Base-by-base conservation (phyloP, 106 monocot genomes). In the Phalaenopsis aphrodite region DNA sequence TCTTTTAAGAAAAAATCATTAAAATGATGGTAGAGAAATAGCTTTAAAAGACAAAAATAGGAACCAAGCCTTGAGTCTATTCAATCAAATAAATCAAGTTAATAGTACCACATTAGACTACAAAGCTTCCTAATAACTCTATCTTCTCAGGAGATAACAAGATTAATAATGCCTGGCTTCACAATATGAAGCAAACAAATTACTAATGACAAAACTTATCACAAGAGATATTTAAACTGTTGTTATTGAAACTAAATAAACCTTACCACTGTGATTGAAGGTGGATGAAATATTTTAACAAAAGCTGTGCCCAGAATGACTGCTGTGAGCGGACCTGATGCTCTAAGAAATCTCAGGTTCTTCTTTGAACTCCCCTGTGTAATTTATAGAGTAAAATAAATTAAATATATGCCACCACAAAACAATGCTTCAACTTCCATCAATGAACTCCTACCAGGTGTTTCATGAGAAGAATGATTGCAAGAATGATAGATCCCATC, bases 211-310 rank as follows among this genome's bases (percentile, higher is more conserved):
- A n/a, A 41, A 42, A 64, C 1, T 8, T 36, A n/a, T 19, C 58
- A 78, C n/a, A 42, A 43, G 12, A 10, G 39, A 64, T 78, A 76
- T 43, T 4, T 76, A 10, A 45, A 74, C 74, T 24, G 11, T 61
- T 49, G 56, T 38, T 52, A 58, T 58, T 72, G 75, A 46, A 77
- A 10, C 72, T 64, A 77, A 56, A 18, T 24, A 30, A 30, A 58
- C 74, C 86, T 96, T 72, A 97, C 97, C 82, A 94, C 87, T 79
- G 92, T 87, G 77, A 97, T 97, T 72, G 92, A 89, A 84, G 90
- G 82, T 83, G 97, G 97, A 90, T 85, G 97, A 85, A 92, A 94
- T 84, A 97, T 82, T 82, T 97, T 97, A 79, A 97, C 88, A 88
- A 94, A 89, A 78, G 76, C 42, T 87, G 90, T 94, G 55, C 96